These are phyloP conservation scores for Davidsoniella australis DNA, from an alignment of 2,329 filamentous ascomycete genomes.

Conservation along the genomic window DNA sequence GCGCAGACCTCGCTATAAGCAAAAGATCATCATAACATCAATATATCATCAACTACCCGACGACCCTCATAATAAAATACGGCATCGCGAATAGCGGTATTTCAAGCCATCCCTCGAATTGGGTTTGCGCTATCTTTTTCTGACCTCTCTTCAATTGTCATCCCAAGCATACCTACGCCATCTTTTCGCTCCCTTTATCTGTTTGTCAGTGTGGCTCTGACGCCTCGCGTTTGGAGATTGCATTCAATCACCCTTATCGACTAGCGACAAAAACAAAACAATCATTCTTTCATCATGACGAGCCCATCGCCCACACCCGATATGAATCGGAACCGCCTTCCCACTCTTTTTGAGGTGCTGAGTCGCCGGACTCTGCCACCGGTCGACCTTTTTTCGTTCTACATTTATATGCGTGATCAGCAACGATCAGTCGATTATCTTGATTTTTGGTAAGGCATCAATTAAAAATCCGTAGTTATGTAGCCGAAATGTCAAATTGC, in stretches of 20 bases:
- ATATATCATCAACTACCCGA: neutral
- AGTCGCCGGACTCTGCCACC: constrained; percentile 87
- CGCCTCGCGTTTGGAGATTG: neutral
- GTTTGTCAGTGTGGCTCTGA: neutral
- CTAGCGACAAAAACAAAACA: neutral
- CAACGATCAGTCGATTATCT: constrained; percentile 95
- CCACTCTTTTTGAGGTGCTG: constrained; percentile 88
- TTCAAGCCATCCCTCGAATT: neutral
- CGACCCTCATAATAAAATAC: neutral
- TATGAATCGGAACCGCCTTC: constrained; percentile 61
- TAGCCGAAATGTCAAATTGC: neutral
- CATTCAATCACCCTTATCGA: neutral
- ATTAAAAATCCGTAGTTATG: neutral
- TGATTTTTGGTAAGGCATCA: constrained; percentile 72
- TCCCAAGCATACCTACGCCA: neutral
- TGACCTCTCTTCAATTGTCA: neutral
- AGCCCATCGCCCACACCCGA: constrained; percentile 35
- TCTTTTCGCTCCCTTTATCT: constrained; percentile 1
- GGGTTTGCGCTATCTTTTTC: neutral
- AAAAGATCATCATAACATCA: constrained; percentile 6
- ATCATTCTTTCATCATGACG: constrained; percentile 6
- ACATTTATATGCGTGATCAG: constrained; percentile 99
- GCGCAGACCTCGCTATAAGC: neutral
- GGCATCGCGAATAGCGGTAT: neutral
- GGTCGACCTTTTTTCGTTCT: constrained; percentile 95